Base-by-base conservation (phyloP, 106 monocot genomes). In the Dendrobium huoshanense region DNA sequence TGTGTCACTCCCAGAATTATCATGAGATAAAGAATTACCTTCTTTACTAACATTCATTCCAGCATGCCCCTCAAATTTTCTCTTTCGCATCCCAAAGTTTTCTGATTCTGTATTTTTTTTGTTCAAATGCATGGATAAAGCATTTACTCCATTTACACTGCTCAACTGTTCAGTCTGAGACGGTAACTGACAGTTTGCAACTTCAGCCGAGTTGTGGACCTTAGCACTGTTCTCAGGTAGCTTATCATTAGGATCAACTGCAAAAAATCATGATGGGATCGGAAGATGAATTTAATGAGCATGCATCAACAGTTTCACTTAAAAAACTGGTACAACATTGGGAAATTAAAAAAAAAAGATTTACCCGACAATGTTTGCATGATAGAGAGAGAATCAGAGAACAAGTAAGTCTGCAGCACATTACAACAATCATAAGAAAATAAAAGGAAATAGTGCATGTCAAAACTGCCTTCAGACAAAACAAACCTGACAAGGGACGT, bases 281-380 rank as follows among this genome's bases (percentile, higher is more conserved):
- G 40, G 48, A 78, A 75, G 40, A 42, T 51, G 15, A 56, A 41
- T 9, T 81, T 61, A 82, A 48, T 65, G 44, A 55, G 8, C 48
- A 17, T 43, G 24, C 5, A 61, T 55, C 37, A 81, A 76, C 7
- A 83, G 31, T 44, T 77, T 18, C 24, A 19, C 22, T 49, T 43
- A 51, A 29, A 49, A 37, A 74, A 37, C 9, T 15, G 16, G 11
- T 48, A 65, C 41, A 81, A 8, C 18, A 27, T 31, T 29, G 20
- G 47, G 41, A 68, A 79, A 22, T 59, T 25, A 45, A 64, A 74
- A 79, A 78, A 54, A 79, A 27, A 27, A 24, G 49, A 82, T 41
- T 78, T 79, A 93, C 98, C 98, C 84, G 93, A 91, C 59, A 99
- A 79, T 49, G 98, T 89, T 81, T 95, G 95, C 51, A 95, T 85